Evolutionary conservation across 768 basidiomycete genomes (phyloP).

Genomic region (Kwoniella bestiolae): DNA sequence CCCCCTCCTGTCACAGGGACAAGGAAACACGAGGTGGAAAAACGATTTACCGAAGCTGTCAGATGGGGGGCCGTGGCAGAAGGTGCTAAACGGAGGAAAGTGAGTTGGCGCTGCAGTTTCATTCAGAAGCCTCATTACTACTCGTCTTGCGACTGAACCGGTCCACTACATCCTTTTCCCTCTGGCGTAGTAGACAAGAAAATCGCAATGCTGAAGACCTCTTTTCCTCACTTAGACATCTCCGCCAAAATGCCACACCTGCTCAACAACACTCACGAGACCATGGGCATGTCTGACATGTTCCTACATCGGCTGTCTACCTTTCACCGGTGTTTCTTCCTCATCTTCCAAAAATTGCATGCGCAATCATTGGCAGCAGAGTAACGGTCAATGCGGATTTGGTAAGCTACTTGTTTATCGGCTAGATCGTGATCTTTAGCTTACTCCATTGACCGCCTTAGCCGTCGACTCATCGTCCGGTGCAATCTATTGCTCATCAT

Average conservation of each 20-base stretch:
- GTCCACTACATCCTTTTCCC: too few species aligned
- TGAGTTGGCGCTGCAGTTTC: too few species aligned
- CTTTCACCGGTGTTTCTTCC: constrained; percentile 25
- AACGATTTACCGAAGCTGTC: constrained; percentile 34
- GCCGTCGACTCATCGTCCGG: constrained; percentile 77
- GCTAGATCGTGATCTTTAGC: not conserved
- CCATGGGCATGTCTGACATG: constrained; percentile 52
- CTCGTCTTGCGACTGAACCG: too few species aligned
- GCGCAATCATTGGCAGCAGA: constrained; percentile 30
- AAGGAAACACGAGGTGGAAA: constrained; percentile 23
- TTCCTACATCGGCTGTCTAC: constrained; percentile 42
- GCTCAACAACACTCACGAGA: constrained; percentile 23
- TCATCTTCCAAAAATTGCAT: constrained; percentile 37
- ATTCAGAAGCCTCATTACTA: too few species aligned
- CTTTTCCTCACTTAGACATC: constrained; percentile 18
- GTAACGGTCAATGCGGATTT: constrained; percentile 31
- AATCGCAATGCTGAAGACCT: not conserved
- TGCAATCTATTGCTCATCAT: constrained; percentile 72
- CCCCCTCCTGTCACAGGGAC: not conserved
- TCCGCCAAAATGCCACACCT: constrained; percentile 37
- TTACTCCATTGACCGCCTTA: constrained; percentile 52
- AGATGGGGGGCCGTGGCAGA: constrained; percentile 35
- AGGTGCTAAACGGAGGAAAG: constrained; percentile 37
- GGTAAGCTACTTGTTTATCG: constrained; percentile 35
- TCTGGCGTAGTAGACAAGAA: too few species aligned